Evolutionary conservation across 106 monocot species (phyloP).

Genomic region (Iris macrosiphon): DNA sequence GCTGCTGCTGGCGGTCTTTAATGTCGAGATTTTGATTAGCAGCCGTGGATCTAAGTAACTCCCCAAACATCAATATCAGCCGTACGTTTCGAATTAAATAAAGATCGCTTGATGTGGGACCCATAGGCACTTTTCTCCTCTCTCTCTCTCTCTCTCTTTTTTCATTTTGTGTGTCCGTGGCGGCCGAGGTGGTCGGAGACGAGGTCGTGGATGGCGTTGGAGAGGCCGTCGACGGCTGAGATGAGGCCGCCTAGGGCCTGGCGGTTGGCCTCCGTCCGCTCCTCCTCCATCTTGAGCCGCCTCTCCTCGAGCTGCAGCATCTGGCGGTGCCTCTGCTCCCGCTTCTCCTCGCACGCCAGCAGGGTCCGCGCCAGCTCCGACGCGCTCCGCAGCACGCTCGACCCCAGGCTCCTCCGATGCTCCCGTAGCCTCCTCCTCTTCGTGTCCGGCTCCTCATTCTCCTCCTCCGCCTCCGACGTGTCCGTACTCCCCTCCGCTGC

Average conservation of each 20-base stretch:
- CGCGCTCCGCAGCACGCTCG: constrained; percentile 61
- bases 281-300: constrained; percentile 56
- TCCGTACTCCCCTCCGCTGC: constrained; percentile 3
- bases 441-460: constrained; percentile 21
- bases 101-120: no score
- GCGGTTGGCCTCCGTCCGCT: constrained; percentile 48
- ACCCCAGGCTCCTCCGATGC: constrained; percentile 32
- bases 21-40: neutral
- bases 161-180: no score
- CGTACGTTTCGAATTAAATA: neutral
- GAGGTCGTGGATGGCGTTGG: constrained; percentile 69
- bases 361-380: constrained; percentile 61
- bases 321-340: constrained; percentile 73
- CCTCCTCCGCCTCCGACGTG: constrained; percentile 30
- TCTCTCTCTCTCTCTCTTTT: no score
- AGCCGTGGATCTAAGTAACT: neutral
- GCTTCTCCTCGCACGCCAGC: constrained; percentile 72
- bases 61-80: neutral
- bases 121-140: no score
- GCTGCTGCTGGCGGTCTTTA: neutral
- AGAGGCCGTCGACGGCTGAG: constrained; percentile 62
- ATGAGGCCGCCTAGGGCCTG: constrained; percentile 60
- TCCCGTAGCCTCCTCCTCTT: constrained; percentile 27
- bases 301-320: constrained; percentile 74
- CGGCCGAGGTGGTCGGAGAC: constrained; percentile 32